These are phyloP conservation scores for Paramecium caudatum DNA, from an alignment of 73 alveolate genomes.

Conservation along the genomic window DNA sequence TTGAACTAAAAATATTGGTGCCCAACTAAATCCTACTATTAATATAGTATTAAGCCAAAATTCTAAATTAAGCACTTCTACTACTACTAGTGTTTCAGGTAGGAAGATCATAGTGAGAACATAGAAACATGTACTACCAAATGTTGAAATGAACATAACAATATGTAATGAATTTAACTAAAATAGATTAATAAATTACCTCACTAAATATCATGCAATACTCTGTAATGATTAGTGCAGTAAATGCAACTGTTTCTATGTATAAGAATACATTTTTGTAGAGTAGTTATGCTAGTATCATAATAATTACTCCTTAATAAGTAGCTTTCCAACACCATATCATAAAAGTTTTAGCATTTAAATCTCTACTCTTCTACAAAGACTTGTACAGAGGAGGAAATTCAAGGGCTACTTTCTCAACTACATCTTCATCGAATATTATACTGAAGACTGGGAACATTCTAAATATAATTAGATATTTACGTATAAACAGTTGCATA, in stretches of 20 bases:
- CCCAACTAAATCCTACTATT: constrained; percentile 48
- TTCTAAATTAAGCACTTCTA: background rate
- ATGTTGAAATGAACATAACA: constrained; percentile 14
- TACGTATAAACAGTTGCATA: constrained; percentile 90
- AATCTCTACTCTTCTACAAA: constrained; percentile 93
- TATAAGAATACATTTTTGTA: constrained; percentile 88
- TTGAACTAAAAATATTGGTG: constrained; percentile 33
- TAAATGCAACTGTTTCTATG: constrained; percentile 93
- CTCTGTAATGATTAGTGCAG: constrained; percentile 86
- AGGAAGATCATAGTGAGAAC: background rate
- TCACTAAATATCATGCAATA: constrained; percentile 66
- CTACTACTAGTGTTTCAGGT: constrained; percentile 32
- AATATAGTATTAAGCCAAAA: constrained; percentile 7
- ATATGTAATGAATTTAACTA: constrained; percentile 28
- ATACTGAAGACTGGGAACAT: constrained; percentile 89
- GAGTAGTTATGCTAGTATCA: constrained; percentile 88
- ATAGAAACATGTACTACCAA: constrained; percentile 11
- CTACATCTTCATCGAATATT: constrained; percentile 89
- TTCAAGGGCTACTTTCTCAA: constrained; percentile 69
- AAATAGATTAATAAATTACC: background rate
- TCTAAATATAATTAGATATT: background rate
- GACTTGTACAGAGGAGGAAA: constrained; percentile 94
- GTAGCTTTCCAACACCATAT: constrained; percentile 93
- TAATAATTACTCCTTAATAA: constrained; percentile 88
- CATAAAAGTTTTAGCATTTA: constrained; percentile 88